Base-by-base conservation (phyloP, 1,139 yeast genomes). In the Yamadazyma sp. region DNA sequence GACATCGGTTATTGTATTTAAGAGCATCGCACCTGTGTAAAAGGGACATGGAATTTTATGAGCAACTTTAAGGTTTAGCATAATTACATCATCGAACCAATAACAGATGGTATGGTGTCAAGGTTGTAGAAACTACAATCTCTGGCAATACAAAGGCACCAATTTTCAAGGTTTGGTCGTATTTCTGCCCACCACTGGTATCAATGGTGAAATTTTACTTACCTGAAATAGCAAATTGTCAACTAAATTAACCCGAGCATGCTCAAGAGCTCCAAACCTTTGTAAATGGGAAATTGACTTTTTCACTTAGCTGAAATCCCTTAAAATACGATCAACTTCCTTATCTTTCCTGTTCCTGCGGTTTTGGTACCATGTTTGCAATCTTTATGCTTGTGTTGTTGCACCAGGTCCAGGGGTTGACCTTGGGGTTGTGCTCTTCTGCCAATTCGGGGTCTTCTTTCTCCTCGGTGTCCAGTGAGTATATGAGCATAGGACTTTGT, bases 401-500 rank as follows among this genome's bases (percentile, higher is more conserved):
- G 8, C 3, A 11, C 6, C 46, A 36, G 6, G 20, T 15, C 3
- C 13, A 14, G 4, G 29, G n/a, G 10, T 40, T 59, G 30, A 38
- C 48, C 2, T 44, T 57, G 26, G 53, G 57, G 31, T 53, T 67
- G 31, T 81, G 87, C 51, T 73, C 86, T 3, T 49, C 61, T 11
- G 46, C 59, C 21, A 80, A 80, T 56, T 42, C 59, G 14, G 62
- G 57, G 2, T 59, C 75, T 12, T 44, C 44, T 12, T 43, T 64
- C 7, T 54, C 53, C 32, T 43, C 43, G 10, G 40, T 55, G 7
- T 48, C 55, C 23, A 17, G 49, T 36, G 42, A 56, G 39, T 63
- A 46, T 54, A 55, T 78, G 71, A 74, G 84, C 26, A 76, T 73
- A 47, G 88, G 88, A 1, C 56, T 56, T 4, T 82, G 88, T 54